phyloP scores from a whole-genome alignment of 176 grass and related monocot species.

The Musa troglodytarum region DNA sequence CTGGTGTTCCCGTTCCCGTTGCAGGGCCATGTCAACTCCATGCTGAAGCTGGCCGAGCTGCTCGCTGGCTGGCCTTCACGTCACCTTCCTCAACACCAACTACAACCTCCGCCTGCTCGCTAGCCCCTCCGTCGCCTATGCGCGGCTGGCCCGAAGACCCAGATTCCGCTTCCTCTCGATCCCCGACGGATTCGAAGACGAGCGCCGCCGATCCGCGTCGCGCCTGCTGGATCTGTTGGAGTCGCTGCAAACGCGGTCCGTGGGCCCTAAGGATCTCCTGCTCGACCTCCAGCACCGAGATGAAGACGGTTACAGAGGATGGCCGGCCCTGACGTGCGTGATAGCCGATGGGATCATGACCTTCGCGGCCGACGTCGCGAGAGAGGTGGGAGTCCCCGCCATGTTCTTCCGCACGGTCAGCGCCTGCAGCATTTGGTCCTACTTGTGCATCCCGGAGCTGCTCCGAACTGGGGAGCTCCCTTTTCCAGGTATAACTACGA shows the following conservation, averaged over 20 bases:
- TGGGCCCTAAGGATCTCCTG: constrained; percentile 12
- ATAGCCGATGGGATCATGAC: constrained; percentile 27
- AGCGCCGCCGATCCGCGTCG: constrained; percentile 24
- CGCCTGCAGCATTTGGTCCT: constrained; percentile 22
- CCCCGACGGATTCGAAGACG: constrained; percentile 43
- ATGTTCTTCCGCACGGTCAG: constrained; percentile 38
- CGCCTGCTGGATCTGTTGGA: constrained; percentile 5
- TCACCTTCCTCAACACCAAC: constrained; percentile 45
- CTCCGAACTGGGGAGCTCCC: constrained; percentile 6
- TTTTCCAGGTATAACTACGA: background rate
- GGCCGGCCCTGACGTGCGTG: constrained; percentile 39
- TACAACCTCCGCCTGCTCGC: constrained; percentile 28
- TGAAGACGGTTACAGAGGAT: background rate
- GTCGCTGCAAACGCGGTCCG: constrained; percentile 7
- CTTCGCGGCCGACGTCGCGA: constrained; percentile 17
- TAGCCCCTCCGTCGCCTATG: background rate
- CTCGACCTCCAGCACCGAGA: background rate
- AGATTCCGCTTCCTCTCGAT: constrained; percentile 39
- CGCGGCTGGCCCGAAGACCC: background rate
- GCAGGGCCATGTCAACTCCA: constrained; percentile 50
- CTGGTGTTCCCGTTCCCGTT: constrained; percentile 40
- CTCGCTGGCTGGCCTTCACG: constrained; percentile 32
- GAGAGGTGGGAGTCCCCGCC: constrained; percentile 38
- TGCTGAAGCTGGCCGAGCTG: constrained; percentile 41
- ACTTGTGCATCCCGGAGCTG: constrained; percentile 21